These are phyloP conservation scores for Umbilicus rupestris DNA, from an alignment of 164 flowering plant species.

Conservation along the genomic window DNA sequence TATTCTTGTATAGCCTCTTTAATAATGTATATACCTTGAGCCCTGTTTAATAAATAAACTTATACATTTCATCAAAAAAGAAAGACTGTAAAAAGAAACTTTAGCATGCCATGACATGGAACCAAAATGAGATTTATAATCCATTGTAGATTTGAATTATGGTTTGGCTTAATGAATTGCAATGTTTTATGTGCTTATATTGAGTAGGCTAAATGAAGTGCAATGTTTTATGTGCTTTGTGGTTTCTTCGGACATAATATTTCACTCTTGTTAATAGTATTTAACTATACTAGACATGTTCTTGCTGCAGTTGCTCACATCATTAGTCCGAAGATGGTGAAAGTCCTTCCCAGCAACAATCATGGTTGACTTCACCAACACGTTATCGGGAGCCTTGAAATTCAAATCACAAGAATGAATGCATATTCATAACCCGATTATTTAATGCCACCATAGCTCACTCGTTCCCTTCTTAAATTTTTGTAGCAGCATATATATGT, in stretches of 20 bases:
- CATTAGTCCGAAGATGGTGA: slow-evolving; percentile 82
- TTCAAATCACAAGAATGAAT: not conserved
- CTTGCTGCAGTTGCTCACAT: slow-evolving; percentile 67
- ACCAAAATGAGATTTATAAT: not conserved
- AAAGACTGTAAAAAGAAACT: not conserved
- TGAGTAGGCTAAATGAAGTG: not conserved
- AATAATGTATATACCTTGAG: not conserved
- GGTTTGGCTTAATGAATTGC: not conserved
- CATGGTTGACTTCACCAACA: not conserved
- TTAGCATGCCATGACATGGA: not conserved
- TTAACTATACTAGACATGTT: not conserved
- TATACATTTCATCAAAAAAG: not conserved
- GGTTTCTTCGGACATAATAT: not conserved
- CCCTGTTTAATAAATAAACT: not conserved
- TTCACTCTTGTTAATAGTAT: not conserved
- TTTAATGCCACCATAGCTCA: not conserved
- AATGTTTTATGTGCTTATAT: not conserved
- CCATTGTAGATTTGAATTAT: not conserved
- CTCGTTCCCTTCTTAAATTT: not conserved
- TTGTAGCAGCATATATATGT: not conserved
- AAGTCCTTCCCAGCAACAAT: not conserved
- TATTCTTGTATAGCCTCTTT: slow-evolving; percentile 15
- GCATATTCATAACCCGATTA: not conserved
- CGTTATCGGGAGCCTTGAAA: not conserved
- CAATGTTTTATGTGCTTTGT: not conserved